These are phyloP conservation scores for Megacollybia marginata DNA, from an alignment of 768 basidiomycete species.

Conservation along the genomic window DNA sequence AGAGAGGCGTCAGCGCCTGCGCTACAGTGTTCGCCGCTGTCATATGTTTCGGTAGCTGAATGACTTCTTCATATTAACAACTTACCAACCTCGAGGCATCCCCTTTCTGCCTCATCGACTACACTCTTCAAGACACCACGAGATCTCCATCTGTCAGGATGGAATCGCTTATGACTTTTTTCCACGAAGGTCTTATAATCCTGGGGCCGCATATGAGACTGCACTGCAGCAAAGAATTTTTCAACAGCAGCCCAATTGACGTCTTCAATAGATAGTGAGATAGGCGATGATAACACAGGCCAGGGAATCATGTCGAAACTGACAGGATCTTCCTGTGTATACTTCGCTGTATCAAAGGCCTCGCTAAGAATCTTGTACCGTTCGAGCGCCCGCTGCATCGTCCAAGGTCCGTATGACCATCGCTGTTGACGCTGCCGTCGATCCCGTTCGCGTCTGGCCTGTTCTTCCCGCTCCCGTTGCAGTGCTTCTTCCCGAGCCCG, in stretches of 20 bases:
- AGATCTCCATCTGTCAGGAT: constrained; percentile 75
- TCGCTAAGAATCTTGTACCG: constrained; percentile 55
- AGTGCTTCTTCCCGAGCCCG: constrained; percentile 13
- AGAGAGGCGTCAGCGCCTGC: constrained; percentile 67
- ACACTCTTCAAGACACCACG: constrained; percentile 54
- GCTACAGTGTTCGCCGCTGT: constrained; percentile 56
- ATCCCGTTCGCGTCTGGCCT: constrained; percentile 29
- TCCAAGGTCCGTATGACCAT: constrained; percentile 61
- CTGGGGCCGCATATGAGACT: constrained; percentile 43
- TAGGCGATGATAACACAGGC: constrained; percentile 59
- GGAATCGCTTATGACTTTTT: constrained; percentile 68
- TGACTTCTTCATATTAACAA: neutral
- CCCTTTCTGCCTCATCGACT: constrained; percentile 47
- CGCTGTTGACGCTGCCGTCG: constrained; percentile 41
- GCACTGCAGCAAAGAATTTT: constrained; percentile 54
- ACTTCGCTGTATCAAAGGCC: constrained; percentile 57
- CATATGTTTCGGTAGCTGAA: neutral
- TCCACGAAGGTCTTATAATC: constrained; percentile 63
- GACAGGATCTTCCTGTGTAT: constrained; percentile 44
- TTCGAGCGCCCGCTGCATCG: constrained; percentile 57
- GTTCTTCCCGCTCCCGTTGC: constrained; percentile 22
- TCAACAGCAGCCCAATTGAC: constrained; percentile 69
- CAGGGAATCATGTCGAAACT: constrained; percentile 63
- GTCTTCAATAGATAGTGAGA: constrained; percentile 49
- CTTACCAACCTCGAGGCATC: constrained; percentile 59